Evolutionary conservation across 176 grass and related monocot genomes (phyloP), one percentile per base, ranked within the genome.

Genomic region (Avena sativa): DNA sequence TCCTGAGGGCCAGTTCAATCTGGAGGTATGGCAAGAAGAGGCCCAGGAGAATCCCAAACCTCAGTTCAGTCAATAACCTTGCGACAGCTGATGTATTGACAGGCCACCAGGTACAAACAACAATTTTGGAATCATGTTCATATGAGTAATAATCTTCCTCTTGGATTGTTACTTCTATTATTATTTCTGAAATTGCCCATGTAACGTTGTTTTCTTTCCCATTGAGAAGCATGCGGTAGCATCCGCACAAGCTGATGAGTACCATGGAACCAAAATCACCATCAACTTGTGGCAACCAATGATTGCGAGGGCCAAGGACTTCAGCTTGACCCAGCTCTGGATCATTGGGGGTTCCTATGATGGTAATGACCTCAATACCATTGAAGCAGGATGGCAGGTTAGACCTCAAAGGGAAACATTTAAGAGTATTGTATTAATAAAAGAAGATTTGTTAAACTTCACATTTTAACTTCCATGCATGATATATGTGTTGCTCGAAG

Each of bases 351-450:
- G 68, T 71, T 71, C 68, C 68, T 71, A 71, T 4, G 44, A 9
- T 71, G 19, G 38, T 1, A 71, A 46, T 3, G 36, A 2, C 68
- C 68, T 71, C 4, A 71, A 71, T 71, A 71, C 68, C 38, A 71
- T 71, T 46, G 68, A 71, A 71, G 68, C 1, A 1, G 68, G 68
- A 46, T 71, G 68, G 68, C 68, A 71, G 68, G 68, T 71, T 38
- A 71, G 68, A 71, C 9, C 13, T 16, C 32, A 69, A 69, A 38
- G 3, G 66, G 66, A 69, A 40, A 19, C 1, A 17, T 43, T 17
- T n/a, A 71, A 36, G 34, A 36, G 34, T 3, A 36, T 36, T 36
- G 34, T 36, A 36, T 36, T 36, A 36, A 36, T 36, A 36, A 36
- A 36, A 36, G 34, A 36, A 36, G 34, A 40, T 40, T 40, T 40